A percentile compares a stretch with the other conserved stretches of the same genome.
Conservation (phyloP, 805 yeast genomes). For the Dipodascus geniculatus region DNA sequence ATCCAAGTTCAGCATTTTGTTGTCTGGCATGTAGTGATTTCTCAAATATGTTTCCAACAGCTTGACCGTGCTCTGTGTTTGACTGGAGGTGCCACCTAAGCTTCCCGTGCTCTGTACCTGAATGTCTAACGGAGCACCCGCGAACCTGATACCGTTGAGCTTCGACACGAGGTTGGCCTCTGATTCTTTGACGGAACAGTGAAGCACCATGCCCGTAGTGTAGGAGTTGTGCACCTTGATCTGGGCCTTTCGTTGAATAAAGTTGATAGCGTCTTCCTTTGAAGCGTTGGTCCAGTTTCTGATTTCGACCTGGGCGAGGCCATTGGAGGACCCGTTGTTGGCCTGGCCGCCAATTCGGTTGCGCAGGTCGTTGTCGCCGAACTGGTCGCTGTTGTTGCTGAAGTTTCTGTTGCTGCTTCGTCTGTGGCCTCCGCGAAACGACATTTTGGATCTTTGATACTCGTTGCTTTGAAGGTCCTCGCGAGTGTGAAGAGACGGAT, state of each 20-base stretch:
- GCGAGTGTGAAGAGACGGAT: background rate
- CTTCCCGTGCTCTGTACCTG: conserved; percentile 24
- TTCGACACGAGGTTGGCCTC: conserved; percentile 50
- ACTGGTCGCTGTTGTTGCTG: conserved; percentile 25
- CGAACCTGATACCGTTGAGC: conserved; percentile 72
- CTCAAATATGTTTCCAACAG: conserved; percentile 48
- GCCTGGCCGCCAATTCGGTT: background rate
- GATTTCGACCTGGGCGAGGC: conserved; percentile 42
- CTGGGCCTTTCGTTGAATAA: conserved; percentile 56
- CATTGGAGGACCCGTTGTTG: background rate
- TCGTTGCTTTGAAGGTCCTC: background rate
- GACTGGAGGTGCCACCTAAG: conserved; percentile 6
- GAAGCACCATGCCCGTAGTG: conserved; percentile 45
- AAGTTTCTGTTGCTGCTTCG: conserved; percentile 13
- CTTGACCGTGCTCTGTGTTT: conserved; percentile 40
- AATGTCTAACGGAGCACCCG: conserved; percentile 56
- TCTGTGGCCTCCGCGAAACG: conserved; percentile 11
- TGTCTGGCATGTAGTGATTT: conserved; percentile 53
- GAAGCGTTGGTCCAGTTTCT: conserved; percentile 77
- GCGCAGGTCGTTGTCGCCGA: conserved; percentile 8
- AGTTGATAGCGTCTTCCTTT: conserved; percentile 52
- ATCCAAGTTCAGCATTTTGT: conserved; percentile 58
- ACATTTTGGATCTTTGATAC: conserved; percentile 6
- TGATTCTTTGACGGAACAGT: conserved; percentile 44
- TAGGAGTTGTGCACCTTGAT: conserved; percentile 41